These are phyloP conservation scores for Nigrospora oryzae DNA, from an alignment of 2,329 filamentous ascomycete genomes.

Conservation along the genomic window DNA sequence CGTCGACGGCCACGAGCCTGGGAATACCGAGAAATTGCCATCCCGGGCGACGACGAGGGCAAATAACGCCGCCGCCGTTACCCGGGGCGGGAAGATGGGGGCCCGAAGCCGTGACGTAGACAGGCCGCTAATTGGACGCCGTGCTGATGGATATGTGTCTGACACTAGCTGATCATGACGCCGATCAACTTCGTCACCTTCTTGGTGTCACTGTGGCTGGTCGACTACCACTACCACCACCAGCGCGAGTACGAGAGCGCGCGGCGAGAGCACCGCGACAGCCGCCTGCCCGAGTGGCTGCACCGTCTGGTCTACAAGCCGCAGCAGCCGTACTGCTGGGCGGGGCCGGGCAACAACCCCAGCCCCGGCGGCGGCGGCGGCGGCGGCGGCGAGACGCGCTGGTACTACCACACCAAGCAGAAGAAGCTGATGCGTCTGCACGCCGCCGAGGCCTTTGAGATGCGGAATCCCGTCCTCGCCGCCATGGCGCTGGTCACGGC, in stretches of 20 bases:
- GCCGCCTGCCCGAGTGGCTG: conserved; percentile 29
- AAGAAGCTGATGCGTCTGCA: conserved; percentile 54
- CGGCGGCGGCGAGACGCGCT: conserved; percentile 16
- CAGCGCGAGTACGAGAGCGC: conserved; percentile 31
- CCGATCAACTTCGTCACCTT: conserved; percentile 58
- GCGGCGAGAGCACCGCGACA: conserved; percentile 16
- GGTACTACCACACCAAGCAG: conserved; percentile 48
- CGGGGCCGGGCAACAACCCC: conserved; percentile 8
- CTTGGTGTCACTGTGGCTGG: conserved; percentile 53
- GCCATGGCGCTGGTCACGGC: conserved; percentile 31
- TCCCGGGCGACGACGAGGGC: too few species aligned
- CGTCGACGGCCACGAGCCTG: too few species aligned
- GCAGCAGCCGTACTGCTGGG: conserved; percentile 25
- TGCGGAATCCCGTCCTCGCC: conserved; percentile 45
- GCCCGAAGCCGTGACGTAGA: too few species aligned
- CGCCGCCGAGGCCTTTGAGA: conserved; percentile 53
- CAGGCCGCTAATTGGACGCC: too few species aligned
- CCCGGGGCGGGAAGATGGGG: too few species aligned
- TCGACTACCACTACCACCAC: conserved; percentile 49
- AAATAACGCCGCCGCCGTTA: too few species aligned
- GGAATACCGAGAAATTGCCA: too few species aligned
- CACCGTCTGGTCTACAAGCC: conserved; percentile 30
- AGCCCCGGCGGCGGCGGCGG: neutral
- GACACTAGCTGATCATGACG: conserved; percentile 42
- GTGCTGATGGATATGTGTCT: too few species aligned